These are phyloP conservation scores for Carex cristatella DNA, from an alignment of 176 grass and related monocot genomes.

Conservation along the genomic window DNA sequence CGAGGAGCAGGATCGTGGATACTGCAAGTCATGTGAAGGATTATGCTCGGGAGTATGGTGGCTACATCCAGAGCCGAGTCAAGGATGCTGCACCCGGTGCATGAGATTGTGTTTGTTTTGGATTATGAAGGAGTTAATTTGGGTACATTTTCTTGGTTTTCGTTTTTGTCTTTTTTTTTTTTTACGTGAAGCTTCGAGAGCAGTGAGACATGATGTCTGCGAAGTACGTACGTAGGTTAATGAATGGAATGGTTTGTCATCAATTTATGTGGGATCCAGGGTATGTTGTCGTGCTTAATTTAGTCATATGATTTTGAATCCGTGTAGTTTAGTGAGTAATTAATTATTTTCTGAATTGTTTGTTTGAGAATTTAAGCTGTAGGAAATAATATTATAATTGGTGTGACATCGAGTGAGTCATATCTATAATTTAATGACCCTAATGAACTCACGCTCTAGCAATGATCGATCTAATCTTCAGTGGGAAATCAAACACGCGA, in stretches of 20 bases:
- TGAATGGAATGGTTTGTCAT: not conserved
- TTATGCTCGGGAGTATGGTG: slow-evolving; percentile 51
- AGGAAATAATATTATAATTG: not conserved
- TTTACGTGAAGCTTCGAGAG: slow-evolving; percentile 7
- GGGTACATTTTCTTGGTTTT: not conserved
- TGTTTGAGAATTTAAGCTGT: not conserved
- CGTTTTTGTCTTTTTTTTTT: not conserved
- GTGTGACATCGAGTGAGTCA: not conserved
- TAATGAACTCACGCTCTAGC: too few relatives aligned
- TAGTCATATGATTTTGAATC: not conserved
- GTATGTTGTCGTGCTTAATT: not conserved
- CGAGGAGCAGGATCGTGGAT: slow-evolving; percentile 62
- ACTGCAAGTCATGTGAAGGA: slow-evolving; percentile 57
- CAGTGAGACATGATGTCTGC: slow-evolving; percentile 6
- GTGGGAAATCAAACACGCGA: not conserved
- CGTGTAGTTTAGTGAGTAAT: not conserved
- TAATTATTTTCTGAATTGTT: too few relatives aligned
- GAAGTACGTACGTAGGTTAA: not conserved
- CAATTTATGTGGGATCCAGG: too few relatives aligned
- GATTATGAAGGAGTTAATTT: not conserved
- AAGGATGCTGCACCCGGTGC: slow-evolving; percentile 71
- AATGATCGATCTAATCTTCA: too few relatives aligned
- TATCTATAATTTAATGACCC: not conserved
- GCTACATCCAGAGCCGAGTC: slow-evolving; percentile 42
- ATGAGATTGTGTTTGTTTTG: slow-evolving; percentile 1